Evolutionary conservation across 257 asterid species (phyloP).

Genomic region (Solanum pennellii): DNA sequence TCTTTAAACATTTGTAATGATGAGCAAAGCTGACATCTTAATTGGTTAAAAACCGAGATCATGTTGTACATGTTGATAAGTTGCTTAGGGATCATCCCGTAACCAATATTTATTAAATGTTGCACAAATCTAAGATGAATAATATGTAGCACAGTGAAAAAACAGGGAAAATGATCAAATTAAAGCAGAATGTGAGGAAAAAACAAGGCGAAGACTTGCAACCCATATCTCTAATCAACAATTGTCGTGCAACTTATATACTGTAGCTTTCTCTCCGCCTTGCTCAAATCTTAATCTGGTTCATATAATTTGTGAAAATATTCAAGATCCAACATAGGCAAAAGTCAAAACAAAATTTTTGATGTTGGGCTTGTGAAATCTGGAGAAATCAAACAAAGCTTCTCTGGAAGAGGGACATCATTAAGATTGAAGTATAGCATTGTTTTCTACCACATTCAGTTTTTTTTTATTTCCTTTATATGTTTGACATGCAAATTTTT

Average conservation of each 20-base stretch:
- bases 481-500: neutral
- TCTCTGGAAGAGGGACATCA: neutral
- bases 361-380: neutral
- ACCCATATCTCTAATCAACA: neutral
- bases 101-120: neutral
- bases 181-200: neutral
- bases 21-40: neutral
- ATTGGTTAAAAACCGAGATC: neutral
- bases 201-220: neutral
- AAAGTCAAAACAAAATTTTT: neutral
- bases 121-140: neutral
- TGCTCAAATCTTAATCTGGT: neutral
- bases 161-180: neutral
- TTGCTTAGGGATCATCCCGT: neutral
- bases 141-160: neutral
- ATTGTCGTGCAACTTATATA: neutral
- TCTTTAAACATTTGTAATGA: neutral
- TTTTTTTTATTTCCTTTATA: neutral
- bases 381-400: neutral
- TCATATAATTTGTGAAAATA: neutral
- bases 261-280: neutral
- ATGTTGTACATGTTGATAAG: neutral
- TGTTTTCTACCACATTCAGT: neutral
- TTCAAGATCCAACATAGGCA: neutral
- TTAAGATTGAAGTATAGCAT: neutral